Conservation (phyloP, 1,284 basidiomycete species). For the Boletellus dicymbophilus region DNA sequence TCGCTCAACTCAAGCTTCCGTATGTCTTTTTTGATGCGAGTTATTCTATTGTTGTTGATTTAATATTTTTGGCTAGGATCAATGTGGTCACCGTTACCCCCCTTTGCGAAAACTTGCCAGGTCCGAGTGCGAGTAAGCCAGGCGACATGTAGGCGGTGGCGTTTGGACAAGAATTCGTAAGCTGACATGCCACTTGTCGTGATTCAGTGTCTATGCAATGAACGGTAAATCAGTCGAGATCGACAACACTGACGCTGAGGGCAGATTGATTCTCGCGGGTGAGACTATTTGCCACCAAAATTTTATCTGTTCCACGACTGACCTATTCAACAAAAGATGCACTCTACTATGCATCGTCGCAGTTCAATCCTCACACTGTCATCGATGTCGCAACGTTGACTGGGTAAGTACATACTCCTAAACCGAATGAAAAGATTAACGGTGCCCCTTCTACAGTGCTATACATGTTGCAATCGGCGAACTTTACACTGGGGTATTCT, state of each 20-base stretch:
- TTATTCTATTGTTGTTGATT: neutral
- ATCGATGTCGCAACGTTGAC: slow-evolving; percentile 88
- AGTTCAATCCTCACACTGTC: slow-evolving; percentile 80
- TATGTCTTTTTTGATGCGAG: slow-evolving; percentile 36
- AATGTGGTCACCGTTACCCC: slow-evolving; percentile 77
- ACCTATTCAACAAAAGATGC: slow-evolving; percentile 55
- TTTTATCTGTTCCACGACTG: neutral
- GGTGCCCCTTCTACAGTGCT: slow-evolving; percentile 47
- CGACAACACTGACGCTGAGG: slow-evolving; percentile 90
- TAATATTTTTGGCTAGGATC: slow-evolving; percentile 44
- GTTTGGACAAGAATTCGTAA: neutral
- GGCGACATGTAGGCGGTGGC: slow-evolving; percentile 67
- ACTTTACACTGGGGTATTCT: slow-evolving; percentile 78
- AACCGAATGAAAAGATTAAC: neutral
- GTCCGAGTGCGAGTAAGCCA: slow-evolving; percentile 85
- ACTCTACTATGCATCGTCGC: slow-evolving; percentile 80
- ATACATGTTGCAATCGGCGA: slow-evolving; percentile 73
- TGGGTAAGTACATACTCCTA: slow-evolving; percentile 39
- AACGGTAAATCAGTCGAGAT: slow-evolving; percentile 89
- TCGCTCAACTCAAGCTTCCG: slow-evolving; percentile 82
- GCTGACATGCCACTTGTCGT: neutral
- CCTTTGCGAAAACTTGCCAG: slow-evolving; percentile 88
- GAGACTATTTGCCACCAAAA: slow-evolving; percentile 12
- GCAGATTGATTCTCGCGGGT: slow-evolving; percentile 78
- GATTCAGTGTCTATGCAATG: slow-evolving; percentile 77